These are phyloP conservation scores for Gloeophyllum trabeum DNA, from an alignment of 768 basidiomycete genomes.

Conservation along the genomic window DNA sequence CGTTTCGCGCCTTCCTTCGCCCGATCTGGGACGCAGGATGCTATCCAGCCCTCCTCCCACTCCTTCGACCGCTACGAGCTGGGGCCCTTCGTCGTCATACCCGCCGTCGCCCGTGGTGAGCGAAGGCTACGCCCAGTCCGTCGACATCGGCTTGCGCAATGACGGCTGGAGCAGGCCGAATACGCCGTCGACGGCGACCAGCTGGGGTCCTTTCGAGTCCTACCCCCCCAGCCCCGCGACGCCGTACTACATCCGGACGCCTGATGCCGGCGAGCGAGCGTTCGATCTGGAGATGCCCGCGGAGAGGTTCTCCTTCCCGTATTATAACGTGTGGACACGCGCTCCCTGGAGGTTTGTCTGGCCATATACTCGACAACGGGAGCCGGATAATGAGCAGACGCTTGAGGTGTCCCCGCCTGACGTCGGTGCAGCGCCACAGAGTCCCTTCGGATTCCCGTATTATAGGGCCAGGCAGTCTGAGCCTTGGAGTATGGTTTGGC, in stretches of 20 bases:
- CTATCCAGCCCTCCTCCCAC: slow-evolving; percentile 27
- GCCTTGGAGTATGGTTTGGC: slow-evolving; percentile 12
- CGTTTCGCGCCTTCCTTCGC: slow-evolving; percentile 22
- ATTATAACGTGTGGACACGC: neutral
- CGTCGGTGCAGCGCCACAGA: too few relatives aligned
- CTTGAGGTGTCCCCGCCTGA: too few relatives aligned
- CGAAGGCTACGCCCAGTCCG: neutral
- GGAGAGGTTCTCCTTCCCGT: slow-evolving; percentile 5
- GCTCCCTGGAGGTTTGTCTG: slow-evolving; percentile 12
- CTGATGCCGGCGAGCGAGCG: slow-evolving; percentile 26
- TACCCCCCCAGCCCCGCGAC: slow-evolving; percentile 28
- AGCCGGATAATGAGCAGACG: too few relatives aligned
- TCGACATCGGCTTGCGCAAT: neutral
- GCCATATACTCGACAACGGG: slow-evolving; percentile 9
- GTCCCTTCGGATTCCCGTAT: too few relatives aligned
- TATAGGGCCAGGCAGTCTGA: neutral
- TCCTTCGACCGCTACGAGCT: slow-evolving; percentile 33
- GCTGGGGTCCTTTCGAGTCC: slow-evolving; percentile 2
- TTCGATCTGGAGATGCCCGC: neutral
- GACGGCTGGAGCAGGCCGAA: neutral
- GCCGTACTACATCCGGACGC: slow-evolving; percentile 24
- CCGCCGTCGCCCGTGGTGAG: neutral
- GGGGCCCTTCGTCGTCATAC: slow-evolving; percentile 31
- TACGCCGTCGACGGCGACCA: neutral
- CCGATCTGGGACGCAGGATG: slow-evolving; percentile 27